Conservation (phyloP, 2,329 filamentous ascomycete genomes). For the Talaromyces sp. region DNA sequence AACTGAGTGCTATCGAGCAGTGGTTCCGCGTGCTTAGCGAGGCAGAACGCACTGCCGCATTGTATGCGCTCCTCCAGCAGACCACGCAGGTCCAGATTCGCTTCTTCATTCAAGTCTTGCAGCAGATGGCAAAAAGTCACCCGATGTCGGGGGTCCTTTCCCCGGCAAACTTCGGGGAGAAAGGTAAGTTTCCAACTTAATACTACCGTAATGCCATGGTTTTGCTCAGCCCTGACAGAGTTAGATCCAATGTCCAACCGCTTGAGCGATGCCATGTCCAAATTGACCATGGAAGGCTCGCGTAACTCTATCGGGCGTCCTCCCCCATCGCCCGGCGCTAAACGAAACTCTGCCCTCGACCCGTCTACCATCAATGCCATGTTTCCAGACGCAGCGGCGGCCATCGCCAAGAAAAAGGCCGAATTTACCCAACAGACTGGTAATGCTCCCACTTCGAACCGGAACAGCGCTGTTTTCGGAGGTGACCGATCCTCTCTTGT, state of each 20-base stretch:
- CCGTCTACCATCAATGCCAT: constrained; percentile 93
- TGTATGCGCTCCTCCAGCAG: constrained; percentile 94
- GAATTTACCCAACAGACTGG: constrained; percentile 96
- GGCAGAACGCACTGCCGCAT: constrained; percentile 87
- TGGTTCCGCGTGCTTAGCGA: constrained; percentile 98
- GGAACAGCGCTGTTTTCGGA: constrained; percentile 76
- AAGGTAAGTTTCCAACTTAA: constrained; percentile 57
- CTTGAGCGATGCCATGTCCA: constrained; percentile 93
- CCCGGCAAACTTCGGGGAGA: constrained; percentile 87
- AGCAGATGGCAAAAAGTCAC: constrained; percentile 98
- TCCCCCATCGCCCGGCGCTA: constrained; percentile 70
- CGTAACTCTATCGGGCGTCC: constrained; percentile 82
- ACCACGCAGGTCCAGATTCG: constrained; percentile 98
- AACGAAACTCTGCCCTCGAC: constrained; percentile 93
- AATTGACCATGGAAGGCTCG: constrained; percentile 76
- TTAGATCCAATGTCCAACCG: constrained; percentile 95
- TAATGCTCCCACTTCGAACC: constrained; percentile 81
- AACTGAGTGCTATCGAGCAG: constrained; percentile 97
- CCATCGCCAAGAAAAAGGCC: constrained; percentile 97
- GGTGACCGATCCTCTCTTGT: constrained; percentile 69
- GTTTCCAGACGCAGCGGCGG: constrained; percentile 96
- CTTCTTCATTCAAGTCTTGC: constrained; percentile 97
- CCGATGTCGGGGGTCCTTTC: constrained; percentile 95
- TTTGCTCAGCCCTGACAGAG: constrained; percentile 16
- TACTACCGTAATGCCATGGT: background rate